Evolutionary conservation across 2,329 filamentous ascomycete species (phyloP), one percentile per base, ranked within the genome.

Genomic region (Cryphonectria naterciae): DNA sequence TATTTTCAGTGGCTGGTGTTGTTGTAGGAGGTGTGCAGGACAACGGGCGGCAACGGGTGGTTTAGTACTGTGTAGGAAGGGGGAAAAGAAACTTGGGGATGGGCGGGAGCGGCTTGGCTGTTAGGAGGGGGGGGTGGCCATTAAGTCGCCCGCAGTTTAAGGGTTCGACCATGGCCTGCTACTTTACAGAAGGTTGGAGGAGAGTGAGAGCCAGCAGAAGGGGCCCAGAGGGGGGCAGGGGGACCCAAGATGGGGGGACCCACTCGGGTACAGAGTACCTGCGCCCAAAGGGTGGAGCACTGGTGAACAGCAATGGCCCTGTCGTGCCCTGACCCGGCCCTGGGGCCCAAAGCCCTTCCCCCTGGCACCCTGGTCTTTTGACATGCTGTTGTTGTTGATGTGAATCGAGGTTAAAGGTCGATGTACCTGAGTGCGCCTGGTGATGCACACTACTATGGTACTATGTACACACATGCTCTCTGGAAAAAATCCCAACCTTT

Each of bases 91-190:
- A 72, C 71, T 70, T 68, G 71, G 56, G 68, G 68, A 68, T 62
- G 71, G 46, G 71, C 65, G 71, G 71, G 71, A 72, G 66, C 62
- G 71, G 68, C 71, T 72, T 70, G 65, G 69, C 65, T 41, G 11
- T 43, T 49, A 49, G 43, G 43, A 49, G 56, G 56, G 56, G 65
- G 49, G 37, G 43, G 70, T 63, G 46, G 70, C 61, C 68, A 72
- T 70, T 72, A 72, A 68, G 71, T 72, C 68, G 65, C 46, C 61
- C 54, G 52, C 52, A 22, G 13, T 56, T 56, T 56, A 56, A 56
- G 49, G 49, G 49, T 28, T 28, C 46, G 46, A 49, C 22, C 46
- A n/a, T n/a, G 63, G 28, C 68, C 41, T 52, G 63, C 63, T 39
- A 41, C 15, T 32, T 52, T 39, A 37, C 39, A 58, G 60, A 58